Conservation (phyloP, 805 yeast species). For the Priceomyces castillae region DNA sequence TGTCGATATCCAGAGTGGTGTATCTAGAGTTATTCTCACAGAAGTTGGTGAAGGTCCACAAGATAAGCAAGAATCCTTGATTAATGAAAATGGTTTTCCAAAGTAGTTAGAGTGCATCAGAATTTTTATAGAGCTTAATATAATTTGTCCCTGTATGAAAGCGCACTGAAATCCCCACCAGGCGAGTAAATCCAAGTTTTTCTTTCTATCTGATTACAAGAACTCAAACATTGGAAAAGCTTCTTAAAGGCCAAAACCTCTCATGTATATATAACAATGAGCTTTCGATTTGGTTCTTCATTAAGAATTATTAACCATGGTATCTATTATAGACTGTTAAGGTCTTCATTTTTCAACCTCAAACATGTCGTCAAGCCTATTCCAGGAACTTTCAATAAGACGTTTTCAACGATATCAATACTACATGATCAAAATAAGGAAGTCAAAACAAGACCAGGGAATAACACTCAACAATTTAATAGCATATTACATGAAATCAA, state of each 20-base stretch:
- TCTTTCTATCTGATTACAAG: too few species aligned
- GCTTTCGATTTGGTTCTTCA: not conserved
- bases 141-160: not conserved
- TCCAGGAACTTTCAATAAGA: not conserved
- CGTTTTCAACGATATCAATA: not conserved
- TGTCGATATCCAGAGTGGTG: constrained; percentile 60
- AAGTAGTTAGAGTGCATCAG: constrained; percentile 22
- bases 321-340: not conserved
- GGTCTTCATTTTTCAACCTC: not conserved
- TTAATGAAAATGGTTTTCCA: constrained; percentile 62
- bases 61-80: constrained; percentile 52
- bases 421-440: not conserved
- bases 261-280: not conserved
- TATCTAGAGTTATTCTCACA: constrained; percentile 80
- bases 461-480: not conserved
- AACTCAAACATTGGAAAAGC: not conserved
- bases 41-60: constrained; percentile 87
- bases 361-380: not conserved
- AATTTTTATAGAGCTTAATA: not conserved
- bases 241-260: not conserved
- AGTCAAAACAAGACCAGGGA: not conserved
- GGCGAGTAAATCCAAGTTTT: too few species aligned
- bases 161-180: too few species aligned
- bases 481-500: not conserved
- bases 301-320: not conserved